These are phyloP conservation scores for Diaporthe vaccinii DNA, from an alignment of 2,329 filamentous ascomycete species.

Conservation along the genomic window DNA sequence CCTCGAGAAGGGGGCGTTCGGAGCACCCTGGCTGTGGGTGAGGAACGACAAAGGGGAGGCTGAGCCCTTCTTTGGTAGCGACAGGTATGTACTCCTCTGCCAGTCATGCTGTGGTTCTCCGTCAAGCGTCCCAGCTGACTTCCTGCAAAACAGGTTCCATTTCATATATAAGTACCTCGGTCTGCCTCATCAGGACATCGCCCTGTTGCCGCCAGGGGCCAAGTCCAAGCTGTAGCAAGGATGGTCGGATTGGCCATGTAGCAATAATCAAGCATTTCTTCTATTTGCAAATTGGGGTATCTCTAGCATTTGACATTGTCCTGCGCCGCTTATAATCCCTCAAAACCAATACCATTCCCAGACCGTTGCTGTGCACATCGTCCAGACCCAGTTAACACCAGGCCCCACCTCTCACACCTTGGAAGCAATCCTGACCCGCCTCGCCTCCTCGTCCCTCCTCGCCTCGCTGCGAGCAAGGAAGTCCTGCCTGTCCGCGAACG, in stretches of 20 bases:
- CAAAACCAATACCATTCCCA: neutral
- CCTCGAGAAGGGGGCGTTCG: constrained; percentile 78
- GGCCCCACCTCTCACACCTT: constrained; percentile 44
- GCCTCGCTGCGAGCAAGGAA: constrained; percentile 76
- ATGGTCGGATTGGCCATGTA: no score
- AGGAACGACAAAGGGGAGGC: constrained; percentile 67
- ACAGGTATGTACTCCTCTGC: constrained; percentile 61
- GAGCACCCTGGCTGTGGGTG: constrained; percentile 82
- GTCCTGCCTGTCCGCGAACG: constrained; percentile 72
- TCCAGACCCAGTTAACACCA: neutral
- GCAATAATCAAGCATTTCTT: constrained; percentile 4
- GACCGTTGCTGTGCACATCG: neutral
- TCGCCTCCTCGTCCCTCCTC: constrained; percentile 71
- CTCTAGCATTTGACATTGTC: constrained; percentile 7
- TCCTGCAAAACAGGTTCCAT: constrained; percentile 64
- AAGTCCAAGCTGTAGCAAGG: constrained; percentile 52
- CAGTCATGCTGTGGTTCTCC: neutral
- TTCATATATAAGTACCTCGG: constrained; percentile 78
- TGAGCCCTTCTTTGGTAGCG: constrained; percentile 84
- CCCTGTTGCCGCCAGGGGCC: constrained; percentile 53
- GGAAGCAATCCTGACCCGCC: constrained; percentile 64
- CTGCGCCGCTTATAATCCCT: constrained; percentile 3
- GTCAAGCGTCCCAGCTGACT: neutral
- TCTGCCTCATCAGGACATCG: constrained; percentile 69
- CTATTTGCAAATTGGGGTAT: constrained; percentile 36